Base-by-base conservation (phyloP, 2,329 filamentous ascomycete species). In the Colletotrichum lupini region DNA sequence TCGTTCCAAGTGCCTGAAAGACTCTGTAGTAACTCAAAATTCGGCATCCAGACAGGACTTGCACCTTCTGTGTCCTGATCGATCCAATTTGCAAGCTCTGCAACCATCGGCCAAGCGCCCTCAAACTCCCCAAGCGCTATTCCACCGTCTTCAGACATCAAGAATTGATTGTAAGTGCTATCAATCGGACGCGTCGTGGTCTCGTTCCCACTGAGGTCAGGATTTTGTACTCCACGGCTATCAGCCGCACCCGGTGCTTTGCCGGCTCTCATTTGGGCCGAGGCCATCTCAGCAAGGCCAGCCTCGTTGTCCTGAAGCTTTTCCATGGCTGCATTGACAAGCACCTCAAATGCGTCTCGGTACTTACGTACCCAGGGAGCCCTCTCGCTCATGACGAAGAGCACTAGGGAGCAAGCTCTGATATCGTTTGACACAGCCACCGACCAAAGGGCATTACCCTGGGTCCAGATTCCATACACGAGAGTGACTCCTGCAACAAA, bases 371-470 rank as follows among this genome's bases (percentile, higher is more conserved):
- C 85, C 83, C 85, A 86, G 0, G 82, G 78, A 8, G 85, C 85
- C 35, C 85, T 82, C 75, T 87, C 86, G 5, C 85, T 82, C 84
- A 87, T 87, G 52, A 87, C 85, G 63, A 86, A 87, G 1, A 87
- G 79, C 1, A 87, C 85, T 1, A 85, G 81, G 1, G 84, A 86
- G 77, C 85, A 87, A 4, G 85, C 85, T 14, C 86, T 84, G 61
- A 87, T 82, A 59, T 87, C 85, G 75, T 87, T 85, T 75, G 85
- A 84, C 68, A 87, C 82, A 6, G 81, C 80, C n/a, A 87, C 82
- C 11, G 84, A 86, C 85, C 85, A 87, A 11, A 86, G 81, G 37
- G 80, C 78, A 53, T 84, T 81, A n/a, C 82, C 83, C 55, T 85
- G 83, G 2, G 83, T 86, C 82, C 82, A 83, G 2, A 83, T 79